Conservation (phyloP, 441 rosid species). For the Geranium incanum region DNA sequence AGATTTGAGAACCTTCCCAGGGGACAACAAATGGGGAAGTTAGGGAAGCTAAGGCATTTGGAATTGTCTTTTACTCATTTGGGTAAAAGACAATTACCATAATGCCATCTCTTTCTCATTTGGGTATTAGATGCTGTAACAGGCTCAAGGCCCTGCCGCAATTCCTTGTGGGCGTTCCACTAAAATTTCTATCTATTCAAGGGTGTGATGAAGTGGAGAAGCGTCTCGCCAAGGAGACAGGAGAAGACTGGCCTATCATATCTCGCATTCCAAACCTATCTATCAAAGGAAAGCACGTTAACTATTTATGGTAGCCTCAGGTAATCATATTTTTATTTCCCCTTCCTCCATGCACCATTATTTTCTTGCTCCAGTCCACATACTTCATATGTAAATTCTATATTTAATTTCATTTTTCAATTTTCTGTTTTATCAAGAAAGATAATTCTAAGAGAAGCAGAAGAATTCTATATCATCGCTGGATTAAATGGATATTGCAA, state of each 20-base stretch:
- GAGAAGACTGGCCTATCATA: constrained; percentile 11
- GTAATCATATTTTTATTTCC: too few species aligned
- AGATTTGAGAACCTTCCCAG: not conserved
- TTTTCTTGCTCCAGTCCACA: too few species aligned
- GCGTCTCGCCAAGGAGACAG: not conserved
- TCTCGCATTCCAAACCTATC: constrained; percentile 5
- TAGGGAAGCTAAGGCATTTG: not conserved
- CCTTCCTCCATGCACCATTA: too few species aligned
- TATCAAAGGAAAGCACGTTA: too few species aligned
- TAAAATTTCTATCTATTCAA: not conserved
- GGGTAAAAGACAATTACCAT: too few species aligned
- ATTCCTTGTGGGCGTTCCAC: not conserved
- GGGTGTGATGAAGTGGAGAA: not conserved
- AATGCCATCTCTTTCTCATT: constrained; percentile 16
- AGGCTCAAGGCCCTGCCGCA: not conserved
- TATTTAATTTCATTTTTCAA: too few species aligned
- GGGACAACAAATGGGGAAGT: not conserved
- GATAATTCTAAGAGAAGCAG: too few species aligned
- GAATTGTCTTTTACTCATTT: not conserved
- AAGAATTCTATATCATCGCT: too few species aligned
- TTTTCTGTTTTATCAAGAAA: too few species aligned
- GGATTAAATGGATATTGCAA: too few species aligned
- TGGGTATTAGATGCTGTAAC: not conserved
- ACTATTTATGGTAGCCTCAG: too few species aligned
- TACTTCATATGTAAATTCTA: too few species aligned